These are phyloP conservation scores for Zygoascus flipseniorum DNA, from an alignment of 805 yeast genomes.

Conservation along the genomic window DNA sequence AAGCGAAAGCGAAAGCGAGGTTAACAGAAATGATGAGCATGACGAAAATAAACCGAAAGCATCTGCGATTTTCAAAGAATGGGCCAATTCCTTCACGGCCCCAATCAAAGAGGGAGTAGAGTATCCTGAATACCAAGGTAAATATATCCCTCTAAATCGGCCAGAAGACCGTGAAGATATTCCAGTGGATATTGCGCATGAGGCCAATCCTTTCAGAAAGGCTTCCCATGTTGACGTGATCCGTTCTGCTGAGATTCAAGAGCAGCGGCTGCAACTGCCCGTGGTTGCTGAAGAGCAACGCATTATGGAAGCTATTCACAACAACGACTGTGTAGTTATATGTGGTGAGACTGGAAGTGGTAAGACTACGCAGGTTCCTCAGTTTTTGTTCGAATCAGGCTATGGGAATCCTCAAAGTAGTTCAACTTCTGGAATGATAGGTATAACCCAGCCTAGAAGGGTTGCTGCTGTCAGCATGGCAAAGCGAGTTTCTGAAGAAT, in stretches of 20 bases:
- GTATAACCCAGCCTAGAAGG: slow-evolving; percentile 88
- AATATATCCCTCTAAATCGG: slow-evolving; percentile 50
- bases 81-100: slow-evolving; percentile 77
- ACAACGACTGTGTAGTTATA: slow-evolving; percentile 79
- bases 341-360: slow-evolving; percentile 99
- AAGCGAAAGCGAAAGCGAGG: slow-evolving; percentile 5
- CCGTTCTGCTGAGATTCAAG: slow-evolving; percentile 59
- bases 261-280: slow-evolving; percentile 64
- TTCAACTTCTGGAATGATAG: slow-evolving; percentile 86
- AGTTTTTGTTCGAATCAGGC: slow-evolving; percentile 87
- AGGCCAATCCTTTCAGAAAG: slow-evolving; percentile 38
- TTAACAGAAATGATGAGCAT: slow-evolving; percentile 10
- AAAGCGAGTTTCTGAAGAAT: slow-evolving; percentile 72
- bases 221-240: slow-evolving; percentile 61
- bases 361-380: slow-evolving; percentile 97
- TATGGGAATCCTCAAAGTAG: slow-evolving; percentile 51
- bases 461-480: slow-evolving; percentile 84
- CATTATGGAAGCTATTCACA: slow-evolving; percentile 92
- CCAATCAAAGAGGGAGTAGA: slow-evolving; percentile 49
- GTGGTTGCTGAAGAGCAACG: slow-evolving; percentile 85
- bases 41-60: slow-evolving; percentile 33
- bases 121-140: slow-evolving; percentile 39
- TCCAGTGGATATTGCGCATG: slow-evolving; percentile 50
- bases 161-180: slow-evolving; percentile 68
- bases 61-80: slow-evolving; percentile 67